A percentile compares a stretch with the other conserved stretches of the same genome.
phyloP scores from a whole-genome alignment of 805 yeast genomes.

The Nakazawaea pomicola region DNA sequence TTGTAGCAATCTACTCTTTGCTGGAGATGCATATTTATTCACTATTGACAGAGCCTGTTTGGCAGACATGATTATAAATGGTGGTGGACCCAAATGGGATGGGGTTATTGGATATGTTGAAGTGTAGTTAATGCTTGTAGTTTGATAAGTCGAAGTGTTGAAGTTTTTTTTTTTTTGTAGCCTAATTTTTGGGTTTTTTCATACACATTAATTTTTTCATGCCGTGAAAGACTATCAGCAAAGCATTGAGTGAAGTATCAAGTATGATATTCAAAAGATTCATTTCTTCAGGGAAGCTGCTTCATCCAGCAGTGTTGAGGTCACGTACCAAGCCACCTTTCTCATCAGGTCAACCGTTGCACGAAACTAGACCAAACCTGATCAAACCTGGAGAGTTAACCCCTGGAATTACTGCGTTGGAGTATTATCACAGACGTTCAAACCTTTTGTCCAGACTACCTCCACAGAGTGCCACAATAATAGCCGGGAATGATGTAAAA shows the following conservation, averaged over 20 bases:
- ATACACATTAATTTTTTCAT: background rate
- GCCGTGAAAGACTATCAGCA: too few relatives aligned
- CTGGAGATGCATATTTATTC: slow-evolving; percentile 24
- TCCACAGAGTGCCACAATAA: slow-evolving; percentile 60
- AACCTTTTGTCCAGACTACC: slow-evolving; percentile 55
- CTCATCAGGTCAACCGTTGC: slow-evolving; percentile 79
- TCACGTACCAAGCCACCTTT: slow-evolving; percentile 17
- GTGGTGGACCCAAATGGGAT: too few relatives aligned
- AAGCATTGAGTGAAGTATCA: too few relatives aligned
- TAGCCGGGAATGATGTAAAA: slow-evolving; percentile 68
- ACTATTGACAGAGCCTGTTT: slow-evolving; percentile 4
- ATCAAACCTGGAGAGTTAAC: slow-evolving; percentile 76
- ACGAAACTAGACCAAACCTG: slow-evolving; percentile 78
- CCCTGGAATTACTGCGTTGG: slow-evolving; percentile 80
- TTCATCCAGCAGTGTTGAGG: slow-evolving; percentile 4
- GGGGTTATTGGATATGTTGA: too few relatives aligned
- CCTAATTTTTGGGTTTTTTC: background rate
- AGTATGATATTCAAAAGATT: slow-evolving; percentile 1
- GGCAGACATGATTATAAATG: slow-evolving; percentile 9
- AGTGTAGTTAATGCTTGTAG: too few relatives aligned
- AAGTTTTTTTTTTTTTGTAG: slow-evolving; percentile 1
- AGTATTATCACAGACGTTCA: slow-evolving; percentile 70
- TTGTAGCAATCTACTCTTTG: slow-evolving; percentile 44
- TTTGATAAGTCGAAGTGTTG: background rate
- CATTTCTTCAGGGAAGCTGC: background rate